Conservation (phyloP, 192 early-diverging fungal species). For the Rhizophagus clarus region DNA sequence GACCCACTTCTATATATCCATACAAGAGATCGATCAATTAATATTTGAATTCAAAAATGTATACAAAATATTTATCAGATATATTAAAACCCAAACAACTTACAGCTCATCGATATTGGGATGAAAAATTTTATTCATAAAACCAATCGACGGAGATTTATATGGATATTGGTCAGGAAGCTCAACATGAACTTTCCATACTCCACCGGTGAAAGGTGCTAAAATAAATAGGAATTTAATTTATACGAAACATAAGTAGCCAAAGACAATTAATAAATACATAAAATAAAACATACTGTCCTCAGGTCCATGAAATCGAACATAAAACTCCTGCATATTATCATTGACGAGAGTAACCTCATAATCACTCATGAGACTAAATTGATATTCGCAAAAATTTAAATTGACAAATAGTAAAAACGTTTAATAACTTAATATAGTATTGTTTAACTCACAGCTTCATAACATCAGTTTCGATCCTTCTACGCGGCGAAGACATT, state of each 20-base stretch:
- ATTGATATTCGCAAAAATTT: not conserved
- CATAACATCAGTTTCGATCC: conserved; percentile 99
- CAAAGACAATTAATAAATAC: not conserved
- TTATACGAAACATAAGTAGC: conserved; percentile 4
- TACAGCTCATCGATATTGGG: conserved; percentile 99
- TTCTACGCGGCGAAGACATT: conserved; percentile 89
- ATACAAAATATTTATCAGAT: not conserved
- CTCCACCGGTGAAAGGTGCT: conserved; percentile 93
- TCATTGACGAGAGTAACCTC: conserved; percentile 98
- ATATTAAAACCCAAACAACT: conserved; percentile 33
- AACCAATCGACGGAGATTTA: conserved; percentile 98
- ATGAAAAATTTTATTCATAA: conserved; percentile 99
- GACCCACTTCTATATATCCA: conserved; percentile 81
- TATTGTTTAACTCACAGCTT: conserved; percentile 76
- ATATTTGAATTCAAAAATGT: not conserved
- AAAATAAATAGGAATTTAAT: conserved; percentile 24
- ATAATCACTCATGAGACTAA: conserved; percentile 98
- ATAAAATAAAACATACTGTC: conserved; percentile 72
- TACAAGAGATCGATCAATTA: not conserved
- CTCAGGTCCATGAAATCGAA: conserved; percentile 89
- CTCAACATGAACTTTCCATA: conserved; percentile 99
- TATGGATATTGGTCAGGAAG: conserved; percentile 99
- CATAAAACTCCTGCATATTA: conserved; percentile 99
- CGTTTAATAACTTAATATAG: no score
- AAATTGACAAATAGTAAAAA: not conserved